These are phyloP conservation scores for Diaporthe capsici DNA, from an alignment of 2,329 filamentous ascomycete genomes.

Conservation along the genomic window DNA sequence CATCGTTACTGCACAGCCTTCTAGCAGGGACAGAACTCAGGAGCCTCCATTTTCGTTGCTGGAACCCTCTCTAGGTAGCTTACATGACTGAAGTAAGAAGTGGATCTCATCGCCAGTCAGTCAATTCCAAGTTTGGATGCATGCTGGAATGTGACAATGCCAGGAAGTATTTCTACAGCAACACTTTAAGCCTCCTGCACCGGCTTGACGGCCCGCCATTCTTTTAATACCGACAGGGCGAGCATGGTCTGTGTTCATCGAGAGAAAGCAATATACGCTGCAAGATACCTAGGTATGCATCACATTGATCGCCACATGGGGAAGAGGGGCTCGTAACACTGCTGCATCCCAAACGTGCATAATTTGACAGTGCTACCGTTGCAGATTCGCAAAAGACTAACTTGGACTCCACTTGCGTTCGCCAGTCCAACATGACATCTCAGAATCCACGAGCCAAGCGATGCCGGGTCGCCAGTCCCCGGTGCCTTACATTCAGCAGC, in stretches of 20 bases:
- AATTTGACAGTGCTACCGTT: constrained; percentile 19
- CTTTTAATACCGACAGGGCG: constrained; percentile 8
- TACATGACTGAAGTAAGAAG: not conserved
- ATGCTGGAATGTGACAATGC: not conserved
- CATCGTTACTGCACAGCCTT: not conserved
- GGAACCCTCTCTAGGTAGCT: not conserved
- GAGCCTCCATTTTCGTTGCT: not conserved
- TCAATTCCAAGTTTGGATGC: not conserved
- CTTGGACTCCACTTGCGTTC: not conserved
- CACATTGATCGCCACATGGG: not conserved
- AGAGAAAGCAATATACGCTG: constrained; percentile 14
- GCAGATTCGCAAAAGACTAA: constrained; percentile 9
- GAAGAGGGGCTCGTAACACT: not conserved
- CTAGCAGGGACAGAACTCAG: not conserved
- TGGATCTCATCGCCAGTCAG: not conserved
- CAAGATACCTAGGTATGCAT: not conserved
- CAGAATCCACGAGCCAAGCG: not conserved
- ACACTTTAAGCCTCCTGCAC: not conserved
- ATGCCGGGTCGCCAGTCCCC: constrained; percentile 3
- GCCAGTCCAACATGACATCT: constrained; percentile 28
- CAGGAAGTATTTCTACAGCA: not conserved
- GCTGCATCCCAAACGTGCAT: constrained; percentile 10
- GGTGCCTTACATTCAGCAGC: constrained; percentile 18
- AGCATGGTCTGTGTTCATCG: not conserved
- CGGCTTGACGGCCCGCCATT: constrained; percentile 15